These are phyloP conservation scores for Trichoderma sp. DNA, from an alignment of 2,329 filamentous ascomycete genomes.

Conservation along the genomic window DNA sequence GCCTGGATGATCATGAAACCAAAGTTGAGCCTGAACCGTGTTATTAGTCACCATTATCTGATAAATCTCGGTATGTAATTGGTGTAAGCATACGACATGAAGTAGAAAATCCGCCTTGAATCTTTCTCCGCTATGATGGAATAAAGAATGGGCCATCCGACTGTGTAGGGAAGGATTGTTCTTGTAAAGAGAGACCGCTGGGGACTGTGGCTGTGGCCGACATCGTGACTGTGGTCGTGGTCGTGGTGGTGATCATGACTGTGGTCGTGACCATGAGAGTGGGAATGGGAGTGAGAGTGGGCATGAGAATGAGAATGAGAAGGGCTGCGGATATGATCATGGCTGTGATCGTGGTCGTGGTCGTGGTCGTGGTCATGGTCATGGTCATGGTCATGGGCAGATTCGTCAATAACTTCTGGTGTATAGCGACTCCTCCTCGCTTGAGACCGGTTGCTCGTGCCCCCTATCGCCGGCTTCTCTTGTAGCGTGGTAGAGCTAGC, in stretches of 20 bases:
- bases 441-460: conserved; percentile 40
- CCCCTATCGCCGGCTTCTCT: conserved; percentile 34
- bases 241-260: conserved; percentile 29
- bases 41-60: background rate
- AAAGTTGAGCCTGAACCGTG: conserved; percentile 71
- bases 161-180: conserved; percentile 65
- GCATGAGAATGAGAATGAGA: background rate
- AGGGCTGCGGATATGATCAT: conserved; percentile 28
- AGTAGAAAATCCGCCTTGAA: conserved; percentile 93
- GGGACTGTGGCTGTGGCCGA: conserved; percentile 40
- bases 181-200: conserved; percentile 67
- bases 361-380: conserved; percentile 24
- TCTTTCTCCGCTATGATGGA: conserved; percentile 87
- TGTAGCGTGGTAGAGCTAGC: conserved; percentile 27
- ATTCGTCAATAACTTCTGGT: conserved; percentile 28
- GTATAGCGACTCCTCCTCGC: conserved; percentile 41
- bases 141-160: conserved; percentile 73
- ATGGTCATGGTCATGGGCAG: conserved; percentile 25
- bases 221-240: conserved; percentile 27
- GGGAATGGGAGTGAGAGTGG: conserved; percentile 26
- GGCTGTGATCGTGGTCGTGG: conserved; percentile 28
- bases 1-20: conserved; percentile 92
- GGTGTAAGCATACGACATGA: conserved; percentile 68
- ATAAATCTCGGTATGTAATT: no score
- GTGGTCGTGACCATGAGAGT: conserved; percentile 27